Evolutionary conservation across 257 asterid species (phyloP), one percentile per base, ranked within the genome.

Genomic region (Eucommia ulmoides): DNA sequence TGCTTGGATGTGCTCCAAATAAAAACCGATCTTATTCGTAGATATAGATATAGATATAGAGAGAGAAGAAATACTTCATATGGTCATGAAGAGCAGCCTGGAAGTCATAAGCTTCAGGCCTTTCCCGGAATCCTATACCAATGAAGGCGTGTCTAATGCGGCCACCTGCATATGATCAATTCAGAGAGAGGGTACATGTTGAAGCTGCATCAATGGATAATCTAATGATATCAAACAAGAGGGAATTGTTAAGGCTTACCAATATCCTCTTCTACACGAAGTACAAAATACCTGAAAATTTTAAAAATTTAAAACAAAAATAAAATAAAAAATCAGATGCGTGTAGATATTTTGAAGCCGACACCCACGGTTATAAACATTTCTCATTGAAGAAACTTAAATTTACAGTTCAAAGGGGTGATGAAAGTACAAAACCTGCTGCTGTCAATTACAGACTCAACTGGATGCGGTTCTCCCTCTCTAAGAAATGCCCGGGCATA

Each of bases 81-180:
- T 91, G 99, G 65, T 91, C 99, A 65, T 86, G 95, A 35, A 91
- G 87, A 48, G 94, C 97, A 65, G 95, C 99, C 78, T 91, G 95
- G 79, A 91, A 91, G 62, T 86, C 97, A 67, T 91, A 91, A 33
- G 99, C 93, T 77, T 86, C 78, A 8, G 99, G 61, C 73, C 99
- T 81, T 77, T 91, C 99, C 61, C 99, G 93, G 69, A 91, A 91
- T 71, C 99, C 99, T 19, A 91, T 46, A 29, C 99, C 99, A 63
- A 91, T 76, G 80, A 91, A 91, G 65, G 99, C 99, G 79, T 91
- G 99, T 48, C 97, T 86, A 59, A 73, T 82, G 59, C 94, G 89
- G 19, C 97, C 99, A 54, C 53, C 99, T 91, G 79, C 61, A 65
- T 45, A 1, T n/a, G n/a, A n/a, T n/a, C n/a, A 45, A 2, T 29